phyloP scores from a whole-genome alignment of 257 asterid genomes.

The Buddleja alternifolia region DNA sequence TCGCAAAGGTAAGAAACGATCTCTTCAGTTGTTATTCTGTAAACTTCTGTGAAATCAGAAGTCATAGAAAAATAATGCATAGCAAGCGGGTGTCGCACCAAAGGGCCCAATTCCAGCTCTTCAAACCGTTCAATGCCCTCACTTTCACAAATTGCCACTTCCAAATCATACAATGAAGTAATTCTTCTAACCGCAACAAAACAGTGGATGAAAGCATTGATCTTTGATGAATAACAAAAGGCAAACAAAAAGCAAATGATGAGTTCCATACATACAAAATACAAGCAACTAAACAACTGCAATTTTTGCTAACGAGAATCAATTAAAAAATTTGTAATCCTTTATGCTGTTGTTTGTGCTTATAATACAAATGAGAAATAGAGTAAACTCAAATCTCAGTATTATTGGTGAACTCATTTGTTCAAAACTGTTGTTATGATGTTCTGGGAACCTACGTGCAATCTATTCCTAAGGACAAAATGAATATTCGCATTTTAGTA shows the following conservation, averaged over 20 bases:
- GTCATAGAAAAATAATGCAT: slow-evolving; percentile 68
- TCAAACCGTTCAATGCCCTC: slow-evolving; percentile 79
- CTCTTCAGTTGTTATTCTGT: slow-evolving; percentile 69
- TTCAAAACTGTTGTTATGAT: slow-evolving; percentile 4
- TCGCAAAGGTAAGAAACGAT: slow-evolving; percentile 66
- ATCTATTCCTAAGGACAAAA: not conserved
- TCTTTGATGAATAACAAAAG: slow-evolving; percentile 42
- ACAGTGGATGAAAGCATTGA: slow-evolving; percentile 89
- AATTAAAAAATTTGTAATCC: not conserved
- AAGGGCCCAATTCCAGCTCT: slow-evolving; percentile 91
- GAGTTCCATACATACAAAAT: slow-evolving; percentile 6
- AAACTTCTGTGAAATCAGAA: slow-evolving; percentile 59
- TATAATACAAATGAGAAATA: not conserved
- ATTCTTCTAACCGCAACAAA: slow-evolving; percentile 83
- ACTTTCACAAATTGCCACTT: slow-evolving; percentile 72
- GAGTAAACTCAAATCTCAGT: not conserved
- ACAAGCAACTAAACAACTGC: not conserved
- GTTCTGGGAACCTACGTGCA: not conserved
- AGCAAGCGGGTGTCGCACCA: slow-evolving; percentile 78
- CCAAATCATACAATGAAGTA: slow-evolving; percentile 81
- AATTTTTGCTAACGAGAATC: not conserved
- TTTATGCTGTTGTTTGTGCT: not conserved
- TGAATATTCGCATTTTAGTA: not conserved
- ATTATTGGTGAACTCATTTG: slow-evolving; percentile 8
- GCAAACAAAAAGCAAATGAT: slow-evolving; percentile 19